Conservation (phyloP, 73 alveolate species). For the Tetrahymena malaccensis region DNA sequence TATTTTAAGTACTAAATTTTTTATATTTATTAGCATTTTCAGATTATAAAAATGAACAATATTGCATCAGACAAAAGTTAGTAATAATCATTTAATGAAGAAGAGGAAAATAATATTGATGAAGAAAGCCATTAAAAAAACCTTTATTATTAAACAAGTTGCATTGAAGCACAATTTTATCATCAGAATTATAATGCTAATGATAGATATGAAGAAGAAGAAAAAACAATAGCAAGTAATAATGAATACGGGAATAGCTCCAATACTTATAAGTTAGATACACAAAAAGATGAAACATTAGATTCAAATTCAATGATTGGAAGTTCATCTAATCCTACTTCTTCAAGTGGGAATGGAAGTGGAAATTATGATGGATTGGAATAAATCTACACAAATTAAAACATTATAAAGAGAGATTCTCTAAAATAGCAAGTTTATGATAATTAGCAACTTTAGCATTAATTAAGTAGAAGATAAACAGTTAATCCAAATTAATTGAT, state of each 20-base stretch:
- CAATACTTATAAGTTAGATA: not conserved
- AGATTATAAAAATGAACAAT: not conserved
- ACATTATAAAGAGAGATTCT: not conserved
- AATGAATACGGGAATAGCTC: not conserved
- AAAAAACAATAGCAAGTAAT: not conserved
- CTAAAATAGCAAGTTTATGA: not conserved
- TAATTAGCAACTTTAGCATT: not conserved
- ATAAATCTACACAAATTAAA: not conserved
- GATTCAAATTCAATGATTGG: not conserved
- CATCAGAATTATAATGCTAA: too few relatives aligned
- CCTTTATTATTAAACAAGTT: too few relatives aligned
- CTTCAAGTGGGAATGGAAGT: not conserved
- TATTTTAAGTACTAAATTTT: not conserved
- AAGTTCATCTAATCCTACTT: not conserved
- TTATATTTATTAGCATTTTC: too few relatives aligned
- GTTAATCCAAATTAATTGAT: not conserved
- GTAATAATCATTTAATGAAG: not conserved
- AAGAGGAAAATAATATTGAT: not conserved
- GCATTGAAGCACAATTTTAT: not conserved
- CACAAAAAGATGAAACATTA: not conserved
- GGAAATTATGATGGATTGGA: not conserved
- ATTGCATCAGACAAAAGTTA: not conserved
- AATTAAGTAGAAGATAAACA: not conserved
- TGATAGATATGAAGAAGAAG: not conserved
- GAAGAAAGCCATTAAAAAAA: not conserved